A percentile compares a stretch with the other conserved stretches of the same genome.
These are phyloP conservation scores for Hydrangea macrophylla DNA, from an alignment of 148 eudicot species.

Conservation along the genomic window DNA sequence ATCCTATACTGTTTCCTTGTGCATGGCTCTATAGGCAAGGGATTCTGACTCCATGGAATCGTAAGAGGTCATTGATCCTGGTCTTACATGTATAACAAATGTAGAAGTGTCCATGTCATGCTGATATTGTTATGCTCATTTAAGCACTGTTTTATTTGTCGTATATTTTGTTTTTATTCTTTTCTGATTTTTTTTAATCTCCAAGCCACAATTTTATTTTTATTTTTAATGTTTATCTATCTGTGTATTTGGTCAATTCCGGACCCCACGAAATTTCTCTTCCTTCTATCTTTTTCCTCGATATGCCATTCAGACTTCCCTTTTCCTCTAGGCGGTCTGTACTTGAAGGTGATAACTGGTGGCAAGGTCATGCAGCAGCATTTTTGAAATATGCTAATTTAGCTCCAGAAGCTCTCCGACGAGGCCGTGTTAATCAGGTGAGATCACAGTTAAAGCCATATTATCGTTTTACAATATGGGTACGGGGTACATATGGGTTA, in stretches of 20 bases:
- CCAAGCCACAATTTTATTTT: too few species aligned
- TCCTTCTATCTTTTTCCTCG: slow-evolving; percentile 12
- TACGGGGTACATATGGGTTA: too few species aligned
- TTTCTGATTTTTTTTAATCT: neutral
- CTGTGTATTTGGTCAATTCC: slow-evolving; percentile 4
- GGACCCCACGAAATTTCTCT: slow-evolving; percentile 16
- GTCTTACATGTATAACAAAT: neutral
- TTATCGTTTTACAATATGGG: neutral
- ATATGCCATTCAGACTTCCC: slow-evolving; percentile 11
- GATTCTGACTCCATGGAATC: slow-evolving; percentile 62
- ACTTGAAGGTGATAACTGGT: slow-evolving; percentile 84
- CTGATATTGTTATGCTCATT: neutral
- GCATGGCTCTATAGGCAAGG: slow-evolving; percentile 87
- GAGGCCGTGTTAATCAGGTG: slow-evolving; percentile 72
- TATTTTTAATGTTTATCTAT: too few species aligned
- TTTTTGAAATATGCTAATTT: slow-evolving; percentile 54
- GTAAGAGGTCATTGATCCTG: slow-evolving; percentile 50
- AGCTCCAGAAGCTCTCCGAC: slow-evolving; percentile 50
- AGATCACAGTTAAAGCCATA: neutral
- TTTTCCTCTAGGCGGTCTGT: slow-evolving; percentile 50
- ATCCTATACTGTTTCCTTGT: slow-evolving; percentile 66
- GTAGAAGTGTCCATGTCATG: neutral
- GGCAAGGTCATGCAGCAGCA: slow-evolving; percentile 88
- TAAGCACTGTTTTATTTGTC: too few species aligned
- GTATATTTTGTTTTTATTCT: neutral